Evolutionary conservation across 352 stramenopile species (phyloP).

Genomic region (Hyphochytrium catenoides): DNA sequence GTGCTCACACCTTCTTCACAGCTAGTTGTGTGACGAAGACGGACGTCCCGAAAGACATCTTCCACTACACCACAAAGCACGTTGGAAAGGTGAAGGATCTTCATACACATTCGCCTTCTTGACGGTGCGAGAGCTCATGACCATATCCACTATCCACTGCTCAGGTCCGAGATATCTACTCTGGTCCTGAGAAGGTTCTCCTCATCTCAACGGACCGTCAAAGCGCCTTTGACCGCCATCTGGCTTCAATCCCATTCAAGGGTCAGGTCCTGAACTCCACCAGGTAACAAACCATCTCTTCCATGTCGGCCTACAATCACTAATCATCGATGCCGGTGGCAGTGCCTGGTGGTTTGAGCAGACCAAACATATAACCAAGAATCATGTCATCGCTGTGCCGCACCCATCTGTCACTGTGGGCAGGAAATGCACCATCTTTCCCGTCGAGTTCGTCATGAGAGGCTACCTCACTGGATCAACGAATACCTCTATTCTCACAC

Average conservation of each 20-base stretch:
- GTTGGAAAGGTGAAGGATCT: too few relatives aligned
- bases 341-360: conserved; percentile 83
- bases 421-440: conserved; percentile 84
- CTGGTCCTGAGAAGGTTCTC: conserved; percentile 56
- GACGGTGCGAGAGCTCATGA: too few relatives aligned
- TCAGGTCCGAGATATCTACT: conserved; percentile 81
- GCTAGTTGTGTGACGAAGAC: too few relatives aligned
- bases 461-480: conserved; percentile 90
- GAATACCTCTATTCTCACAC: conserved; percentile 96
- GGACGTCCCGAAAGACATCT: too few relatives aligned
- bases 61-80: too few relatives aligned
- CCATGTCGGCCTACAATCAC: neutral
- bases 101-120: too few relatives aligned
- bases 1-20: too few relatives aligned
- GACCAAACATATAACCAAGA: conserved; percentile 85
- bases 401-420: conserved; percentile 86
- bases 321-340: conserved; percentile 1
- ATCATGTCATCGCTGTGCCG: conserved; percentile 82
- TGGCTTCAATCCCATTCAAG: conserved; percentile 90
- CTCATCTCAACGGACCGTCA: conserved; percentile 96
- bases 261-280: conserved; percentile 89
- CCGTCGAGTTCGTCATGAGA: conserved; percentile 96
- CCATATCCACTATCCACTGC: too few relatives aligned
- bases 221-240: conserved; percentile 89
- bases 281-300: conserved; percentile 15